phyloP scores from a whole-genome alignment of 2,329 filamentous ascomycete genomes.

The Pseudocercospora cruenta region DNA sequence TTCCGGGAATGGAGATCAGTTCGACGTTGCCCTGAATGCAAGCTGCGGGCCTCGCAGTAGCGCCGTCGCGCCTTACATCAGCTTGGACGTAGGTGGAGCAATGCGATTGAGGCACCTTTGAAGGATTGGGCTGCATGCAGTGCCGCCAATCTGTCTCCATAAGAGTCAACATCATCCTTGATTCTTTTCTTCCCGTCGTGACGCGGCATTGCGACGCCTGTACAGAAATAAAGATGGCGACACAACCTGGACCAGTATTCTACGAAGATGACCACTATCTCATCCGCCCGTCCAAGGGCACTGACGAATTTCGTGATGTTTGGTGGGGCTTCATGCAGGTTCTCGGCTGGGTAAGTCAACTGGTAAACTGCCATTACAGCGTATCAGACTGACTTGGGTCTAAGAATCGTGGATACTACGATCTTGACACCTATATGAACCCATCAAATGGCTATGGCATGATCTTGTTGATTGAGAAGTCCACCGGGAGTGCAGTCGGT shows the following conservation, averaged over 20 bases:
- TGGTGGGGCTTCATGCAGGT: constrained; percentile 44
- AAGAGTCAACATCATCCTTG: too few relatives aligned
- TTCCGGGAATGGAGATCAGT: too few relatives aligned
- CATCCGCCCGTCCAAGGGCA: constrained; percentile 23
- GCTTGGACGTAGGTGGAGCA: too few relatives aligned
- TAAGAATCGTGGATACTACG: constrained; percentile 41
- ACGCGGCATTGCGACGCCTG: too few relatives aligned
- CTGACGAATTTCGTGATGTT: constrained; percentile 27
- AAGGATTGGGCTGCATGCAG: too few relatives aligned
- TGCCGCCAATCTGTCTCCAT: too few relatives aligned
- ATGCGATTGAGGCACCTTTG: too few relatives aligned
- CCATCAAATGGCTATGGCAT: constrained; percentile 35
- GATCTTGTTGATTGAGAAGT: constrained; percentile 38
- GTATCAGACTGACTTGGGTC: background rate
- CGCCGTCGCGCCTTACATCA: too few relatives aligned
- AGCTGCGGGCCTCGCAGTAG: too few relatives aligned
- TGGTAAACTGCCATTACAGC: constrained; percentile 7
- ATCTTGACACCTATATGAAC: constrained; percentile 40
- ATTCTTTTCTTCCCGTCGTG: too few relatives aligned
- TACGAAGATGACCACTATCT: constrained; percentile 24
- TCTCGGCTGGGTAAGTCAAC: constrained; percentile 39
- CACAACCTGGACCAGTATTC: constrained; percentile 9
- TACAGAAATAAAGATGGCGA: background rate
- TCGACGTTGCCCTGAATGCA: too few relatives aligned
- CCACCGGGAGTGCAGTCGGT: constrained; percentile 35